Base-by-base conservation (phyloP, 2,329 filamentous ascomycete species). In the Chrysosporium queenslandicum region DNA sequence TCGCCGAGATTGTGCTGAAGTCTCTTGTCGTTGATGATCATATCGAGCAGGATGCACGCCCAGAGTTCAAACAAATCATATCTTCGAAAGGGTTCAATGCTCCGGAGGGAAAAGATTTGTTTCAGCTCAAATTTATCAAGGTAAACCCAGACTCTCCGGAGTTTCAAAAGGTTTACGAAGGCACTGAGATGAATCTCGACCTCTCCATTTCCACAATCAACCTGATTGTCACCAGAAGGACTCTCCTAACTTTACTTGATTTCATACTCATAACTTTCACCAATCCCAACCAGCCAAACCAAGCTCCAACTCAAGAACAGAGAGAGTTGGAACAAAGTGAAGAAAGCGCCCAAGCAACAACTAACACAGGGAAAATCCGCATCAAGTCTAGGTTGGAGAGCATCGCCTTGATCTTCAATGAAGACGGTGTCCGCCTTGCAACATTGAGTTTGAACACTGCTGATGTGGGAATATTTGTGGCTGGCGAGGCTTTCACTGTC, bases 11-110 rank as follows among this genome's bases (percentile, higher is more conserved):
- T 23, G 83, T 88, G 0, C 77, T 99, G 8, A 86, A 86, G 12
- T 90, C 88, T 1, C 75, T 98, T 16, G 87, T 85, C 0, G 82
- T 98, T 2, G 91, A 97, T 62, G 92, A 99, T 64, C 90, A 97
- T 64, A 91, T 99, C 7, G 91, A 87, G 59, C 85, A 91, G 50
- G 83, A 89, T 0, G 74, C 87, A 0, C 52, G 53, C 20, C 84
- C 85, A 6, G 91, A 97, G 63, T 98, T 99, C 75, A 95, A 92
- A 69, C 91, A 91, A 23, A 94, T 99, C 47, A 81, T 99, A n/a
- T 94, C 90, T 0, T 96, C 92, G 0, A 91, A 94, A 63, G 82
- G 85, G 23, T 78, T 76, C 37, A 72, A 77, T 52, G 70, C 83
- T 42, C 80, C 86, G 54, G 82, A 87, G 55, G 80, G 86, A 55